Evolutionary conservation across 202 grass and related monocot species (phyloP).

Genomic region (Sporobolus alterniflorus): DNA sequence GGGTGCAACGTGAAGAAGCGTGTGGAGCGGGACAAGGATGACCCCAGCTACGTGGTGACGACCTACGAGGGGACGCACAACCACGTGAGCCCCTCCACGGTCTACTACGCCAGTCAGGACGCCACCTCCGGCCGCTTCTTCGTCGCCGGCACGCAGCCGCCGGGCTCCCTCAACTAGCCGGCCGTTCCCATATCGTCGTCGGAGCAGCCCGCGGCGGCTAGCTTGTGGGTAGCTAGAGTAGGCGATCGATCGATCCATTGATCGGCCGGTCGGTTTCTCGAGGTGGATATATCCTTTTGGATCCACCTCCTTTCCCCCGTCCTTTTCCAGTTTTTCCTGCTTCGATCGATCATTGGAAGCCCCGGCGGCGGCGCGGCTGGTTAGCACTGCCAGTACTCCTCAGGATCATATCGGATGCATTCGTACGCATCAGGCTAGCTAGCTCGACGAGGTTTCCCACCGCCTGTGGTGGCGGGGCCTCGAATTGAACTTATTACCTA

Average conservation of each 20-base stretch:
- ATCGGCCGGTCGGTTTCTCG: slow-evolving; percentile 18
- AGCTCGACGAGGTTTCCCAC: background rate
- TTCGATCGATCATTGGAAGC: slow-evolving; percentile 22
- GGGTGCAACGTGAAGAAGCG: slow-evolving; percentile 87
- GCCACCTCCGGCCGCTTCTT: slow-evolving; percentile 82
- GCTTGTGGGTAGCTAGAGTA: slow-evolving; percentile 4
- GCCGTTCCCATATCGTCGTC: background rate
- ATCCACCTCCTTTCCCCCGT: background rate
- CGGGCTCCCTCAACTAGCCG: slow-evolving; percentile 32
- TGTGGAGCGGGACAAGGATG: slow-evolving; percentile 75
- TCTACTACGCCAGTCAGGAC: slow-evolving; percentile 94
- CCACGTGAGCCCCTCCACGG: slow-evolving; percentile 83
- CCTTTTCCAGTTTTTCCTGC: slow-evolving; percentile 19
- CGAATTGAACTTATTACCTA: background rate
- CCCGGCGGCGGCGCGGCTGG: background rate
- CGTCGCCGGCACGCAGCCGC: slow-evolving; percentile 80
- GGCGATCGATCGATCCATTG: background rate
- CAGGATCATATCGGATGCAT: background rate
- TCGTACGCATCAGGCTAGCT: background rate
- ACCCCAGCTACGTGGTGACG: slow-evolving; percentile 74
- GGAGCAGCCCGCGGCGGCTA: background rate
- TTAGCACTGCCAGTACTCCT: background rate
- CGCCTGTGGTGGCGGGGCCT: background rate
- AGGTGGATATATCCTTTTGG: slow-evolving; percentile 5
- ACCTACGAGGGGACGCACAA: slow-evolving; percentile 88